Conservation (phyloP, 2,329 filamentous ascomycete species). For the Dactylonectria estremocensis region DNA sequence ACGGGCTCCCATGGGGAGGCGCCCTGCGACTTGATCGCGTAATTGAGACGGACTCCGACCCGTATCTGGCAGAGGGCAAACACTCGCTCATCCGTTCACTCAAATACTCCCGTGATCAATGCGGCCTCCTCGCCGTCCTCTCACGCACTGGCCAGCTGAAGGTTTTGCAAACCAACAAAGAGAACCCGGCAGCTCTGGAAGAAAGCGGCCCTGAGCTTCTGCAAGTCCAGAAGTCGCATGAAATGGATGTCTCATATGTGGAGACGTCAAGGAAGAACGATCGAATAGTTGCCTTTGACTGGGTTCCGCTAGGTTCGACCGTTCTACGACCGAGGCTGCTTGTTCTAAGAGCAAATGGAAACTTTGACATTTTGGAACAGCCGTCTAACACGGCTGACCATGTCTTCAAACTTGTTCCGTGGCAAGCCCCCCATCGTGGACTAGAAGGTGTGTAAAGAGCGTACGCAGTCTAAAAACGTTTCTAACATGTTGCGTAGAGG, state of each 20-base stretch:
- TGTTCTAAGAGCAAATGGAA: constrained; percentile 72
- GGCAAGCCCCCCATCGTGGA: constrained; percentile 72
- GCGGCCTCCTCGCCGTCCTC: constrained; percentile 73
- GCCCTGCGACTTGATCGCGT: constrained; percentile 71
- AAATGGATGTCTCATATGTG: constrained; percentile 73
- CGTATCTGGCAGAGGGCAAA: constrained; percentile 67
- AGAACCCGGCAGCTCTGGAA: constrained; percentile 60
- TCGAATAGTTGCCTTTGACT: constrained; percentile 78
- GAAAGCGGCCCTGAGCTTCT: constrained; percentile 72
- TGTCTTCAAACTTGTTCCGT: constrained; percentile 73
- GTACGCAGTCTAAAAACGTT: neutral
- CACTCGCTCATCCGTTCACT: constrained; percentile 74
- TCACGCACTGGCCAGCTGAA: constrained; percentile 76
- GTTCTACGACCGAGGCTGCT: constrained; percentile 71
- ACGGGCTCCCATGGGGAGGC: constrained; percentile 75
- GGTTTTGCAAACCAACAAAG: constrained; percentile 71
- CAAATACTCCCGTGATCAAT: constrained; percentile 74
- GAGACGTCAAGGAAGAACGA: constrained; percentile 69
- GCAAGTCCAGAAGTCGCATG: constrained; percentile 71
- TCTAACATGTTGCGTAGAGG: constrained; percentile 57
- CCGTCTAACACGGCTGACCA: constrained; percentile 72
- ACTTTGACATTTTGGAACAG: constrained; percentile 74
- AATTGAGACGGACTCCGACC: constrained; percentile 69
- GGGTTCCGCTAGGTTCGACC: constrained; percentile 72
- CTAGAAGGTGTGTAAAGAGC: constrained; percentile 61